Evolutionary conservation across 1,284 basidiomycete genomes (phyloP).

Genomic region (Paramarasmius palmivorus): DNA sequence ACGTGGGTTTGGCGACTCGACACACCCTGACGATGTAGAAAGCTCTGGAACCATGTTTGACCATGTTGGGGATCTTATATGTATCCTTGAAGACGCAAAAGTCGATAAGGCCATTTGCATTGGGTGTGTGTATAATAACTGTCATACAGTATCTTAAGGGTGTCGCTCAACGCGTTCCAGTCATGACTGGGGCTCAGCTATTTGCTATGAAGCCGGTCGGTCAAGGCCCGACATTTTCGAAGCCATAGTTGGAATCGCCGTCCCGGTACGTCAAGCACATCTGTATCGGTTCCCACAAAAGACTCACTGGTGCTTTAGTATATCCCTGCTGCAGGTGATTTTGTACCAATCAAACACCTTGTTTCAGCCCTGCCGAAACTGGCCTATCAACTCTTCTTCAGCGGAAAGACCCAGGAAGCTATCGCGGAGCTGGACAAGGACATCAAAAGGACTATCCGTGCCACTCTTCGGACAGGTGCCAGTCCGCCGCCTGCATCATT

Average conservation of each 20-base stretch:
- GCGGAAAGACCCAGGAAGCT: constrained; percentile 45
- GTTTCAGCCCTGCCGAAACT: constrained; percentile 47
- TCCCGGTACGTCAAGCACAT: constrained; percentile 53
- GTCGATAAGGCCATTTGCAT: constrained; percentile 56
- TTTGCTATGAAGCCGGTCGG: constrained; percentile 67
- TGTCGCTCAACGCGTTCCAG: constrained; percentile 30
- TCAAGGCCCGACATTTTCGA: constrained; percentile 62
- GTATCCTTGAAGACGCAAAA: constrained; percentile 52
- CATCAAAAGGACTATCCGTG: constrained; percentile 54
- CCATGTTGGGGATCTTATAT: constrained; percentile 58
- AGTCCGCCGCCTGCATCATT: constrained; percentile 58
- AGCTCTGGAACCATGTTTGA: constrained; percentile 61
- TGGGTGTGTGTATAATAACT: constrained; percentile 51
- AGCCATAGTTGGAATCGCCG: constrained; percentile 56
- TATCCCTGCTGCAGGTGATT: constrained; percentile 45
- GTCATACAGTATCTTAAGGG: too few species aligned
- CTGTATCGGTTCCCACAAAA: background rate
- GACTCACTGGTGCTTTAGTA: constrained; percentile 42
- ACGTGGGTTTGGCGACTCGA: constrained; percentile 68
- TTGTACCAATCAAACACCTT: constrained; percentile 45
- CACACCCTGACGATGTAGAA: constrained; percentile 60
- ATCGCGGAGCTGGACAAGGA: constrained; percentile 53
- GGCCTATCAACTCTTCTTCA: constrained; percentile 64
- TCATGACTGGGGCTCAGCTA: constrained; percentile 71
- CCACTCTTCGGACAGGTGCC: constrained; percentile 46